Evolutionary conservation across 2,329 filamentous ascomycete species (phyloP).

Genomic region (Fusarium temperatum): DNA sequence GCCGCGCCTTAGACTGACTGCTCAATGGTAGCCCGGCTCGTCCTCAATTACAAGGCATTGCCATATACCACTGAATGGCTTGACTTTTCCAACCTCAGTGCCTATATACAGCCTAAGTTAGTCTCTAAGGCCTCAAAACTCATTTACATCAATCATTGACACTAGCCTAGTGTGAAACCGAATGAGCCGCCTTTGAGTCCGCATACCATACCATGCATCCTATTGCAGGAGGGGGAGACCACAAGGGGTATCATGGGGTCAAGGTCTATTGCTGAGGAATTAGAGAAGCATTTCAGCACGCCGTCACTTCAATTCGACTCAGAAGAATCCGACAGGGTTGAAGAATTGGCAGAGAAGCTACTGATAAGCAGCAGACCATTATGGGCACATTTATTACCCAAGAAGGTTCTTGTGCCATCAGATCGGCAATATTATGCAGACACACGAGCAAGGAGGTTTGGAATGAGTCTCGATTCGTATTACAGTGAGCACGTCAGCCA

Average conservation of each 20-base stretch:
- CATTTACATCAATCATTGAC: neutral
- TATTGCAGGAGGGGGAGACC: neutral
- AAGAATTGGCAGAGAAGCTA: neutral
- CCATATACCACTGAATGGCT: neutral
- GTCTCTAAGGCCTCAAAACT: rapidly evolving
- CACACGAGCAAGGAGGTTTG: neutral
- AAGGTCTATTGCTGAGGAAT: neutral
- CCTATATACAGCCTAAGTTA: neutral
- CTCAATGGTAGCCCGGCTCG: neutral
- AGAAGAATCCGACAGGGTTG: neutral
- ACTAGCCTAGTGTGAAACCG: neutral
- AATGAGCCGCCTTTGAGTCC: neutral
- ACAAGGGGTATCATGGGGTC: neutral
- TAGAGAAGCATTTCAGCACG: neutral
- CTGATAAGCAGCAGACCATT: neutral
- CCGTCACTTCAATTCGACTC: neutral
- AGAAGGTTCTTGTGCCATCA: neutral
- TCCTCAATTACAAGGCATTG: neutral
- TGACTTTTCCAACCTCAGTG: neutral
- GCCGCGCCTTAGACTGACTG: neutral
- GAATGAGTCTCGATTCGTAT: neutral
- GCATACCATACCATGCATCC: neutral
- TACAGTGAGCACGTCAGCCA: neutral
- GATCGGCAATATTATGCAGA: neutral
- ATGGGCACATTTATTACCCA: neutral